phyloP scores from a whole-genome alignment of 495 filamentous ascomycete species.

The Darksidea phi region DNA sequence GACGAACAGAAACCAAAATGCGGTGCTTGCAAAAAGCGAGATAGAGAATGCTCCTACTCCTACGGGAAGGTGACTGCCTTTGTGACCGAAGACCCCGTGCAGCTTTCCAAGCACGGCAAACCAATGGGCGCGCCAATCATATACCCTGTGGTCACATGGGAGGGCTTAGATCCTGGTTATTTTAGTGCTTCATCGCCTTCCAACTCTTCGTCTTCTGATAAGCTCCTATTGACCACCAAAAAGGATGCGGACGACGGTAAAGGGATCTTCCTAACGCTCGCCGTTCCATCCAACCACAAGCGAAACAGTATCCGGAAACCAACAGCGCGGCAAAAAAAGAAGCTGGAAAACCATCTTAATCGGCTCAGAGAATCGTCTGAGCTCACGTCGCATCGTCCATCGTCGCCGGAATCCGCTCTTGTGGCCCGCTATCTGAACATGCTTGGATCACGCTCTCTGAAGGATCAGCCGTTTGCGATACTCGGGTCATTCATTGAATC shows the following conservation, averaged over 20 bases:
- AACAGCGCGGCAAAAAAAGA: not conserved
- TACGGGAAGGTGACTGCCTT: not conserved
- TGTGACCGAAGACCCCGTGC: not conserved
- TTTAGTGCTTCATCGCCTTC: not conserved
- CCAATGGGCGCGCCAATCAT: not conserved
- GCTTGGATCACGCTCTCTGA: not conserved
- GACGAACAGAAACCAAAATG: not conserved
- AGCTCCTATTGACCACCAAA: not conserved
- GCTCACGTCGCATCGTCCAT: not conserved
- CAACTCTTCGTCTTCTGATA: not conserved
- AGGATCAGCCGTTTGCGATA: not conserved
- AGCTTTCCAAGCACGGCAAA: not conserved
- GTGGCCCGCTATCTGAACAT: not conserved
- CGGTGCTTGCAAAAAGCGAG: not conserved
- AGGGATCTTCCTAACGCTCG: not conserved
- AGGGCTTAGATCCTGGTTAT: not conserved
- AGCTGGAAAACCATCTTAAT: not conserved
- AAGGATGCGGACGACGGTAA: not conserved
- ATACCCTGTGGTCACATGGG: not conserved
- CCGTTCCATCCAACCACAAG: not conserved
- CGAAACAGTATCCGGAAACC: not conserved
- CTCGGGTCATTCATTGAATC: not conserved
- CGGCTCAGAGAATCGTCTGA: not conserved
- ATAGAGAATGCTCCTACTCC: not conserved
- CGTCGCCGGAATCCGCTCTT: not conserved